Evolutionary conservation across 768 basidiomycete species (phyloP).

Genomic region (Trametes elegans): DNA sequence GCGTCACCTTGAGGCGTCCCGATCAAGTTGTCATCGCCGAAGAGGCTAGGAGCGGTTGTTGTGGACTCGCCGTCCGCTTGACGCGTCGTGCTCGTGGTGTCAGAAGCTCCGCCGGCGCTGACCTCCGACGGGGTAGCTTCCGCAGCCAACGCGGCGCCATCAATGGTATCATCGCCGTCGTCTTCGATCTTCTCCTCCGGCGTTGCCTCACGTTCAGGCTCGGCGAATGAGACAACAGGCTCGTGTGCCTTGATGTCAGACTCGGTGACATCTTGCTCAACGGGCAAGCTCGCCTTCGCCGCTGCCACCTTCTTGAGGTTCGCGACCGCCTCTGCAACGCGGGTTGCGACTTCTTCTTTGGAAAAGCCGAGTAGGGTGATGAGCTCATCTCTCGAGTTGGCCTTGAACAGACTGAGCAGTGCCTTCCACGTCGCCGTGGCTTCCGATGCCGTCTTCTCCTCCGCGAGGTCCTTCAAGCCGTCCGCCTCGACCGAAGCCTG

Average conservation of each 20-base stretch:
- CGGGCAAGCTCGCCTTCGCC: constrained; percentile 26
- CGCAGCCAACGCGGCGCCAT: constrained; percentile 32
- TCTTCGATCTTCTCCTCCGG: constrained; percentile 42
- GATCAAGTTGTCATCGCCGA: constrained; percentile 69
- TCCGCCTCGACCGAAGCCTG: constrained; percentile 59
- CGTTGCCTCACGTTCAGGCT: constrained; percentile 54
- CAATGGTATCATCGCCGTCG: constrained; percentile 33
- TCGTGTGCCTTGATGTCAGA: constrained; percentile 51
- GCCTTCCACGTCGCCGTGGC: constrained; percentile 77
- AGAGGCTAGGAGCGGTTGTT: constrained; percentile 84
- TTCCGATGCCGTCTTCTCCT: constrained; percentile 45
- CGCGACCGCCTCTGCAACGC: constrained; percentile 80
- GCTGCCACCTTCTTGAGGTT: constrained; percentile 55
- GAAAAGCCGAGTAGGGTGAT: constrained; percentile 91
- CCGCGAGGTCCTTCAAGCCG: constrained; percentile 64
- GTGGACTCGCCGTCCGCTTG: constrained; percentile 72
- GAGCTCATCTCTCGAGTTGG: constrained; percentile 86
- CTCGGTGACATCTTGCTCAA: constrained; percentile 35
- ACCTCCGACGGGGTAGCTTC: constrained; percentile 77
- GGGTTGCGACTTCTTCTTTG: constrained; percentile 75
- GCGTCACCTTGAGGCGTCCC: constrained; percentile 65
- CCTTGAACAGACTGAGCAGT: constrained; percentile 81
- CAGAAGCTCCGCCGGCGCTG: constrained; percentile 59
- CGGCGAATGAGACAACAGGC: constrained; percentile 81
- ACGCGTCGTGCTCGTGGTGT: constrained; percentile 49